These are phyloP conservation scores for Hypoxylon intermedium DNA, from an alignment of 495 filamentous ascomycete genomes.

Conservation along the genomic window DNA sequence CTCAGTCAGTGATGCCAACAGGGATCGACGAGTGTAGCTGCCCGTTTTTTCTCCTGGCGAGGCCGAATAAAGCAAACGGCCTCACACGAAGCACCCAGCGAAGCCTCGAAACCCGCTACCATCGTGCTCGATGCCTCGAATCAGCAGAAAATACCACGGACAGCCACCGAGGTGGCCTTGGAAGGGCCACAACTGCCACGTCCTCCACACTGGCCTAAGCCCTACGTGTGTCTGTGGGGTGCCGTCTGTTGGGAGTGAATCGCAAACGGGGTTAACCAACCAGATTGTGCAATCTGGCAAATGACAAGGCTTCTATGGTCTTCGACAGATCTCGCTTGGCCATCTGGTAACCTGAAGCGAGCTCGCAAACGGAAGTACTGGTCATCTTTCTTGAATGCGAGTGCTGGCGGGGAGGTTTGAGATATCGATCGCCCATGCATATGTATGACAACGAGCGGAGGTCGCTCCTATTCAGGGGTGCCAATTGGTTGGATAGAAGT, in stretches of 20 bases:
- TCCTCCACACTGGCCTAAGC: neutral
- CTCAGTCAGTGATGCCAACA: no score
- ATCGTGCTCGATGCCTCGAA: neutral
- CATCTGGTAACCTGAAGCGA: neutral
- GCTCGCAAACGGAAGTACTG: slow-evolving; percentile 5
- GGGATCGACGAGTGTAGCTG: no score
- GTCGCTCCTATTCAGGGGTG: neutral
- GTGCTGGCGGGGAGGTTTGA: no score
- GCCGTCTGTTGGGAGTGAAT: neutral
- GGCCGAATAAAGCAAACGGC: slow-evolving; percentile 10
- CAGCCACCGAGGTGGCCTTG: neutral
- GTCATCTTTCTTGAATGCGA: neutral
- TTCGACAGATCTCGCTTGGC: neutral
- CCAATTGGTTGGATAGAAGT: no score
- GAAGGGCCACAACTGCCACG: neutral
- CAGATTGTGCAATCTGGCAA: no score
- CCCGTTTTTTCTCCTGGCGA: no score
- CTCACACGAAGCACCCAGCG: neutral
- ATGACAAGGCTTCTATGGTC: no score
- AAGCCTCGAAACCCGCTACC: neutral
- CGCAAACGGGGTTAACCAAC: slow-evolving; percentile 2
- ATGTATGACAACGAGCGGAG: neutral
- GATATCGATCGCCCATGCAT: no score
- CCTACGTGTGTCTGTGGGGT: neutral
- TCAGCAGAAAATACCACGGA: neutral